Percentiles rank a stretch among this genome's conserved stretches.
phyloP scores from a whole-genome alignment of 2,329 filamentous ascomycete species.

The Fusarium sp. region DNA sequence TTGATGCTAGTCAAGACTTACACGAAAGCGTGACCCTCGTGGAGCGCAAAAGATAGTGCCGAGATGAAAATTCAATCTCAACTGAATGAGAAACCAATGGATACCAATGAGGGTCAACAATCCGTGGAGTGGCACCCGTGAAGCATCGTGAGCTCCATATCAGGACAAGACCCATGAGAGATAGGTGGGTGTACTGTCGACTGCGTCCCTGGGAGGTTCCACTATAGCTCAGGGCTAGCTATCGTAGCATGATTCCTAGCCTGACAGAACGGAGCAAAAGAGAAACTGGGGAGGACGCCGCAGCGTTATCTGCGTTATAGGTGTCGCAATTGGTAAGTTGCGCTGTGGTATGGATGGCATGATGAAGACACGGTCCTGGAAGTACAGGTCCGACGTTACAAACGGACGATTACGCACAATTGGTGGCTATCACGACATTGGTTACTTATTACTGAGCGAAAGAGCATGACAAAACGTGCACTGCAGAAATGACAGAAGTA shows the following conservation, averaged over 20 bases:
- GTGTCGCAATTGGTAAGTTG: conserved; percentile 21
- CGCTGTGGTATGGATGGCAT: conserved; percentile 32
- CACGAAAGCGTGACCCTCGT: neutral
- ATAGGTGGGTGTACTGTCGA: neutral
- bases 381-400: conserved; percentile 23
- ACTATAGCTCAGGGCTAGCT: conserved; percentile 30
- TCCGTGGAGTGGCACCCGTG: conserved; percentile 25
- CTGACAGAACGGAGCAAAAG: conserved; percentile 32
- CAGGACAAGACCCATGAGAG: conserved; percentile 25
- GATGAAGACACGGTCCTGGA: conserved; percentile 25
- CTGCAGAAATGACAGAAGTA: neutral
- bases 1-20: conserved; percentile 8
- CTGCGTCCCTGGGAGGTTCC: conserved; percentile 19
- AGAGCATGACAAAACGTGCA: conserved; percentile 25
- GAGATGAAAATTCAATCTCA: conserved; percentile 28
- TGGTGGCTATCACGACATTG: conserved; percentile 19
- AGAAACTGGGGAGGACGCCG: conserved; percentile 29
- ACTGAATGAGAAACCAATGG: conserved; percentile 18
- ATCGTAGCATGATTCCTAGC: conserved; percentile 32
- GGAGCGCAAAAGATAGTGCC: conserved; percentile 19
- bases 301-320: conserved; percentile 17
- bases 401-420: conserved; percentile 40
- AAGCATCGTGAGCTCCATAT: conserved; percentile 40
- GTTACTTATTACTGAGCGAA: conserved; percentile 25
- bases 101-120: conserved; percentile 3